A percentile compares a stretch with the other conserved stretches of the same genome.
Evolutionary conservation across 225 moss, liverwort and hornwort genomes (phyloP).

Genomic region (Takakia lepidozioides): DNA sequence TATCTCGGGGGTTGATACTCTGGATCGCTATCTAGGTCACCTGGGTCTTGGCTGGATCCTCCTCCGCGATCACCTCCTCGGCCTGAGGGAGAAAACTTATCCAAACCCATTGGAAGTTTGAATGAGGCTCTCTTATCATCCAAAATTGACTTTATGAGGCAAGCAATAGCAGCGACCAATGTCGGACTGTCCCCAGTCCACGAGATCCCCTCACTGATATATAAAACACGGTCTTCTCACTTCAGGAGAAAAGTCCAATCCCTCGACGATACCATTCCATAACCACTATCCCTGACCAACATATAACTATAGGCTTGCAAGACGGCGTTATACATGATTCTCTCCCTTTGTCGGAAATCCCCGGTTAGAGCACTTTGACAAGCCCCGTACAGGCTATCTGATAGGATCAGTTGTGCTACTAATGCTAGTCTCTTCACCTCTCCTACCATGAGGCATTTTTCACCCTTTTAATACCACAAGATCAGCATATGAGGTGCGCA

Average conservation of each 20-base stretch:
- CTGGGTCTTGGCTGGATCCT: too few relatives aligned
- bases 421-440: too few relatives aligned
- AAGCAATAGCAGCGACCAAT: neutral
- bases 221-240: neutral
- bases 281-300: neutral
- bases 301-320: neutral
- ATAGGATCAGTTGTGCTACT: neutral
- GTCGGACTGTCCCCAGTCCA: neutral
- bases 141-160: neutral
- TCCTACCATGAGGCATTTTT: neutral
- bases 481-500: too few relatives aligned
- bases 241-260: neutral
- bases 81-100: neutral
- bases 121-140: neutral
- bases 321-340: neutral
- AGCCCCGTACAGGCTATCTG: neutral
- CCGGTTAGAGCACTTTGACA: neutral
- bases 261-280: neutral
- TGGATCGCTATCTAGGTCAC: too few relatives aligned
- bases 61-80: neutral
- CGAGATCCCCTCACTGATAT: neutral
- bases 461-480: neutral
- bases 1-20: too few relatives aligned
- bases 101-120: neutral
- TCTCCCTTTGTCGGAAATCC: neutral